Evolutionary conservation across 2,329 filamentous ascomycete species (phyloP), one percentile per base, ranked within the genome.

Genomic region (Apiospora aurea): DNA sequence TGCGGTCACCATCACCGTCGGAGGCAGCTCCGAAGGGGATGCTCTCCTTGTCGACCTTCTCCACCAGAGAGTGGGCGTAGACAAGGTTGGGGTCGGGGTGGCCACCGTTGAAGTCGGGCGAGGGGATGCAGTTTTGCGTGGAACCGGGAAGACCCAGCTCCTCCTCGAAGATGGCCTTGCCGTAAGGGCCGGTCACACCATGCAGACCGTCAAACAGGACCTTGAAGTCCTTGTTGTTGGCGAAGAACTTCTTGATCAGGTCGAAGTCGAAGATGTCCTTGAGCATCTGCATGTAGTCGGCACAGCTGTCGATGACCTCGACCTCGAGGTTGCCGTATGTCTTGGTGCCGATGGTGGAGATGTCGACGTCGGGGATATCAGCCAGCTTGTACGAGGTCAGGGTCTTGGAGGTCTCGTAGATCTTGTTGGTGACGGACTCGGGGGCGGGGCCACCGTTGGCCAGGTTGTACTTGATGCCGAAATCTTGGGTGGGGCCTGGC

Each of bases 381-480:
- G 93, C 90, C 76, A 97, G 92, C 86, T 98, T 97, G 90, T 98
- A 99, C 69, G 93, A 94, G 64, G 91, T 94, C 78, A 99, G 88
- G 75, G 89, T 91, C 89, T 98, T 98, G 78, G 96, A 96, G 74
- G 92, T 91, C 78, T 96, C 94, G 86, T 90, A 98, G 83, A 99
- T 98, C 87, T 97, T 97, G 91, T 99, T 97, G 77, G 96, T 99
- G 76, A 99, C 94, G 71, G 93, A 92, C 84, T 99, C 96, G 72
- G 96, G 96, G 71, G 96, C 96, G 61, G 96, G 96, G 71, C 95
- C 96, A 78, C 96, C 96, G 81, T 99, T 98, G 82, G 94, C 88
- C 73, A 99, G 88, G 88, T 99, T 99, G 90, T 99, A 99, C 87
- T 99, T 99, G 91, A 99, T 99, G 78, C 96, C 96, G 79, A 99